Evolutionary conservation across 495 filamentous ascomycete genomes (phyloP).

Genomic region (Hypoxylon crocopeplum): DNA sequence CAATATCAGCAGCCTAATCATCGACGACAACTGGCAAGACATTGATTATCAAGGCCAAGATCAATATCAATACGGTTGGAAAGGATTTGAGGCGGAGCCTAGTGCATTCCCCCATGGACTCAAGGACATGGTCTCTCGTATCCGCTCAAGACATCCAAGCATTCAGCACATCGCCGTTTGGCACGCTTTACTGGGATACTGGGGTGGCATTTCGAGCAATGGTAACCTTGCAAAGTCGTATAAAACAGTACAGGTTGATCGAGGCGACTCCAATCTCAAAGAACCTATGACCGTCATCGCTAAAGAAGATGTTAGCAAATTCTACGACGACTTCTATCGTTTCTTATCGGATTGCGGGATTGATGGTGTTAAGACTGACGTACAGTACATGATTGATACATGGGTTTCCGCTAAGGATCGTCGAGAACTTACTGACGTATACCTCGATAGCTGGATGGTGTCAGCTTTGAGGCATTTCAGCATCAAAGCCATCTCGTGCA

Average conservation of each 20-base stretch:
- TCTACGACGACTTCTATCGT: conserved; percentile 91
- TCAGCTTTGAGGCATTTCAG: conserved; percentile 78
- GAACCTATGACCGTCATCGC: conserved; percentile 77
- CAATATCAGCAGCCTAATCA: conserved; percentile 80
- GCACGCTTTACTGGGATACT: conserved; percentile 95
- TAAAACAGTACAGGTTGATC: conserved; percentile 70
- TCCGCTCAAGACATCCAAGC: conserved; percentile 72
- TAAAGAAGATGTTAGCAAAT: conserved; percentile 68
- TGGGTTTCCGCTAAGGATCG: conserved; percentile 71
- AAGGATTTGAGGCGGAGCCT: conserved; percentile 83
- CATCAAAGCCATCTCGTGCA: conserved; percentile 84
- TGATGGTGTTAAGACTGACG: conserved; percentile 89
- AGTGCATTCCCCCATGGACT: conserved; percentile 82
- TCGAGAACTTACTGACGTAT: conserved; percentile 69
- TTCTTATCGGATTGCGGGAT: conserved; percentile 75
- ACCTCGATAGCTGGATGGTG: conserved; percentile 87
- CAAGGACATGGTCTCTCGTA: conserved; percentile 67
- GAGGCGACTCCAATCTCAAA: conserved; percentile 59
- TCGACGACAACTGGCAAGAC: conserved; percentile 97
- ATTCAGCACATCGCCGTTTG: conserved; percentile 90
- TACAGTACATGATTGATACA: conserved; percentile 84
- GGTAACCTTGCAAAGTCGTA: conserved; percentile 78
- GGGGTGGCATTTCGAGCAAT: conserved; percentile 81
- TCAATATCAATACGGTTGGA: conserved; percentile 62
- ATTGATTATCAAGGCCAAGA: conserved; percentile 59